These are phyloP conservation scores for Endotrypanum monterogeii DNA, from an alignment of 208 protist genomes.

Conservation along the genomic window DNA sequence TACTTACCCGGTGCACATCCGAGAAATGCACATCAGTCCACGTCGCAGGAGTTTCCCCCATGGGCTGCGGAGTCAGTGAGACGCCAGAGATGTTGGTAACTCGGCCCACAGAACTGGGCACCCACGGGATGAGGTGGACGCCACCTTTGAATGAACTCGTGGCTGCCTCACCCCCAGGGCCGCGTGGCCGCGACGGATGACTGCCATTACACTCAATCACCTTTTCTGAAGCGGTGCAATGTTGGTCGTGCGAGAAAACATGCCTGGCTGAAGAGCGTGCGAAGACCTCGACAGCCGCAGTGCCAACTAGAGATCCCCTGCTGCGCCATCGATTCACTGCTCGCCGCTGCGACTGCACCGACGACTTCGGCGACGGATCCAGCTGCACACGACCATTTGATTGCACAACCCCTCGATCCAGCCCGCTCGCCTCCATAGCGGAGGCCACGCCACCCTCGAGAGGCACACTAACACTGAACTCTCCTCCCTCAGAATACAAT, in stretches of 20 bases:
- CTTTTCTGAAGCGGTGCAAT: neutral
- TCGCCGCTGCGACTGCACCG: neutral
- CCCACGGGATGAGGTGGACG: constrained; percentile 25
- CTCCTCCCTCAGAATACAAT: neutral
- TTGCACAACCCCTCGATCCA: neutral
- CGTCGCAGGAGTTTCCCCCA: neutral
- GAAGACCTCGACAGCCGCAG: neutral
- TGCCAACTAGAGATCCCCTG: neutral
- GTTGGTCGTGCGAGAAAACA: neutral
- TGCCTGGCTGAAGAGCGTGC: neutral
- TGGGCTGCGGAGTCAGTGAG: neutral
- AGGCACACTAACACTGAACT: neutral
- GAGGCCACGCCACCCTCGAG: neutral
- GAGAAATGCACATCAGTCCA: neutral
- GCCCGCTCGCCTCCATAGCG: neutral
- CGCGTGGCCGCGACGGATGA: neutral
- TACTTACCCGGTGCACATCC: neutral
- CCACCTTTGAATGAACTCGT: constrained; percentile 7
- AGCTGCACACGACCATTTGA: neutral
- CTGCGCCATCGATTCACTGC: constrained; percentile 9
- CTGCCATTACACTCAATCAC: neutral
- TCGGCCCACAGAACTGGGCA: constrained; percentile 6
- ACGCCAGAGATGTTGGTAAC: constrained; percentile 1
- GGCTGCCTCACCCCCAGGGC: neutral
- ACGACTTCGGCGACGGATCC: neutral